A percentile compares a stretch with the other conserved stretches of the same genome.
Conservation (phyloP, 2,329 filamentous ascomycete species). For the Teratosphaeria zuluensis region DNA sequence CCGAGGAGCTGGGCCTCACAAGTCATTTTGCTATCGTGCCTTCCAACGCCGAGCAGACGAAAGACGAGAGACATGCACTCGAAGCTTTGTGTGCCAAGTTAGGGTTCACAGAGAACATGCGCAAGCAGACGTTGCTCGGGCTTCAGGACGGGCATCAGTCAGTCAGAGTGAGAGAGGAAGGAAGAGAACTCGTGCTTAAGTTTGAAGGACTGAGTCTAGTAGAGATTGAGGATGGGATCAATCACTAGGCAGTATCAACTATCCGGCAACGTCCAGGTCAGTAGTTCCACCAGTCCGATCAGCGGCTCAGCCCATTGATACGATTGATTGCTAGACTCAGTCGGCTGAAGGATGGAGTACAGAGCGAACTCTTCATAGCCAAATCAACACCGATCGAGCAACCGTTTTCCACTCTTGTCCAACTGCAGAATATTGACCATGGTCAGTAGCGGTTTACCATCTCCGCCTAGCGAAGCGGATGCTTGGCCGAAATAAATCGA, state of each 20-base stretch:
- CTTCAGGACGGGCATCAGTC: neutral
- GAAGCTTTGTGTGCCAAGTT: neutral
- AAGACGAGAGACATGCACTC: neutral
- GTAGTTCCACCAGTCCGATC: too few relatives aligned
- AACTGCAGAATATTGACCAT: neutral
- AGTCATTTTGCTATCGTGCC: conserved; percentile 4
- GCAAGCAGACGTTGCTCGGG: neutral
- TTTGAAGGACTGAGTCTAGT: neutral
- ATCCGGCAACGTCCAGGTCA: too few relatives aligned
- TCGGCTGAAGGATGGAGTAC: too few relatives aligned
- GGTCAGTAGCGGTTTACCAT: neutral
- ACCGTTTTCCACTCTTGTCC: too few relatives aligned
- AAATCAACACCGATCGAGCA: too few relatives aligned
- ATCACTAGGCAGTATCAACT: neutral
- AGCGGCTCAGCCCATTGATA: too few relatives aligned
- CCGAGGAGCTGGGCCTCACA: neutral
- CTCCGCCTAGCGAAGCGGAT: neutral
- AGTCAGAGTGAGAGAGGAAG: neutral
- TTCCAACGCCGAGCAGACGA: neutral
- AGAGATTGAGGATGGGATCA: neutral
- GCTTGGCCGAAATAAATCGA: neutral
- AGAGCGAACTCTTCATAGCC: too few relatives aligned
- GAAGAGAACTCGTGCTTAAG: neutral
- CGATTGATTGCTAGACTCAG: too few relatives aligned
- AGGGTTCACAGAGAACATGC: neutral